phyloP scores from a whole-genome alignment of 768 basidiomycete species.

The Pulveroboletus ravenelii region DNA sequence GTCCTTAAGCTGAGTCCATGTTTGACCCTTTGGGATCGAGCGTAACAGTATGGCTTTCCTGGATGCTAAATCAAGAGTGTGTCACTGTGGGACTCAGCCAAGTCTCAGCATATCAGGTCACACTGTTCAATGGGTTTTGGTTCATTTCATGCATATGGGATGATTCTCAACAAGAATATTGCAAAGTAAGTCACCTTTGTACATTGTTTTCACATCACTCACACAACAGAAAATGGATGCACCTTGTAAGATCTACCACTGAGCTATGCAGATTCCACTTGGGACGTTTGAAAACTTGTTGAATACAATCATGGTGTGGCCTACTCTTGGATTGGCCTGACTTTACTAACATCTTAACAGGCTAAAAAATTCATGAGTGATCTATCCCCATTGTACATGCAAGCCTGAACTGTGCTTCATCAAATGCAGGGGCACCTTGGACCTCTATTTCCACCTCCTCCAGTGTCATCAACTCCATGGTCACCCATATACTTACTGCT shows the following conservation, averaged over 20 bases:
- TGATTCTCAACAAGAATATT: no score
- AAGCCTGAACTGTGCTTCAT: conserved; percentile 83
- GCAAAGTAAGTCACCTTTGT: no score
- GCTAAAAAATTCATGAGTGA: conserved; percentile 96
- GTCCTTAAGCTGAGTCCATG: no score
- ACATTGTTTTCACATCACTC: no score
- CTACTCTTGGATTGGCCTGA: not conserved
- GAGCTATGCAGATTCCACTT: conserved; percentile 90
- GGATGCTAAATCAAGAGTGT: no score
- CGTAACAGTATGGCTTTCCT: no score
- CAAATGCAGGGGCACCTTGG: conserved; percentile 70
- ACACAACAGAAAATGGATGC: conserved; percentile 88
- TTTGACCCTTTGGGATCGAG: no score
- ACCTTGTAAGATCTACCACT: conserved; percentile 86
- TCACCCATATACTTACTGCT: conserved; percentile 61
- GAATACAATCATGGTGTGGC: conserved; percentile 75
- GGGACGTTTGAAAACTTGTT: conserved; percentile 86
- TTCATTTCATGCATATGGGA: no score
- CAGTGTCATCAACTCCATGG: no score
- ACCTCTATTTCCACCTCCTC: conserved; percentile 51
- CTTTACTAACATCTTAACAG: conserved; percentile 32
- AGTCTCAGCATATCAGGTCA: no score
- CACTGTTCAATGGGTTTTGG: no score
- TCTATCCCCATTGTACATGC: conserved; percentile 91
- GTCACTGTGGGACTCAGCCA: no score